A percentile compares a stretch with the other conserved stretches of the same genome.
These are phyloP conservation scores for Asclepias syriaca DNA, from an alignment of 257 asterid species.

Conservation along the genomic window DNA sequence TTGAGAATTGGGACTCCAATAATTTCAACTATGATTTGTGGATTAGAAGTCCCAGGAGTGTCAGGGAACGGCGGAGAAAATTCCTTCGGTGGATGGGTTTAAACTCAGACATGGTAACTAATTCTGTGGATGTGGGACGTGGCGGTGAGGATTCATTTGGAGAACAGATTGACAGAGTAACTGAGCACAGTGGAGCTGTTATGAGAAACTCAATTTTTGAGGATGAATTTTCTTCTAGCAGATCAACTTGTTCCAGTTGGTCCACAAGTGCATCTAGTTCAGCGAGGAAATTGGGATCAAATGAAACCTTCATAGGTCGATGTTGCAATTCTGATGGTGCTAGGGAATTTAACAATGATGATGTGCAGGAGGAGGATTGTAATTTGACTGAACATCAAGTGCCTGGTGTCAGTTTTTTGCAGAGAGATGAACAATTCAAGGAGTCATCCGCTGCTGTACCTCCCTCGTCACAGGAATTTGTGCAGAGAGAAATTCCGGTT, in stretches of 20 bases:
- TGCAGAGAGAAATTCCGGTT: conserved; percentile 27
- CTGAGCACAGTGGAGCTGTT: conserved; percentile 52
- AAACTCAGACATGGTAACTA: conserved; percentile 20
- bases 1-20: conserved; percentile 24
- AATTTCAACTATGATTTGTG: conserved; percentile 46
- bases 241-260: conserved; percentile 44
- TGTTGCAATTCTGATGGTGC: conserved; percentile 23
- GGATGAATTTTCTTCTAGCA: conserved; percentile 41
- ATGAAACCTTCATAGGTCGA: conserved; percentile 23
- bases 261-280: conserved; percentile 31
- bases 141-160: conserved; percentile 16
- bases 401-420: conserved; percentile 20
- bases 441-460: conserved; percentile 18
- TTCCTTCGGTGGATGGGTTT: conserved; percentile 58
- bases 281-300: conserved; percentile 22
- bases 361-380: conserved; percentile 25
- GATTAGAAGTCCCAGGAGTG: conserved; percentile 62
- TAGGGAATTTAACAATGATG: conserved; percentile 20
- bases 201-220: conserved; percentile 37
- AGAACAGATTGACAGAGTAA: conserved; percentile 34
- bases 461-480: conserved; percentile 21
- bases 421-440: conserved; percentile 23
- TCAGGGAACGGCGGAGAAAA: conserved; percentile 57
- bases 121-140: conserved; percentile 8
- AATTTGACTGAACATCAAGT: conserved; percentile 22